Conservation (phyloP, 345 rosid genomes). For the Pistacia integerrima region DNA sequence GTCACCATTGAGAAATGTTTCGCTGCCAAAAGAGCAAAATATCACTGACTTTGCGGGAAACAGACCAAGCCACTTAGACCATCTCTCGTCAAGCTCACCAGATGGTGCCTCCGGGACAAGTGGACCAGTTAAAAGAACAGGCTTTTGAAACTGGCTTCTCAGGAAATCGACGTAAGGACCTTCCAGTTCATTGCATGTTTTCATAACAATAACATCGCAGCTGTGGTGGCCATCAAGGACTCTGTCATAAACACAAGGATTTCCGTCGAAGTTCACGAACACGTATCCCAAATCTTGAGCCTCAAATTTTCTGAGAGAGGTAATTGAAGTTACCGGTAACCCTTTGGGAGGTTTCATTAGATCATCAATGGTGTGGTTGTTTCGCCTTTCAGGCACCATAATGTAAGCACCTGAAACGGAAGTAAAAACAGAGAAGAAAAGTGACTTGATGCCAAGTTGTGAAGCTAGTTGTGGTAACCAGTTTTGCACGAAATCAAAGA, state of each 20-base stretch:
- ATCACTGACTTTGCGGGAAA: constrained; percentile 31
- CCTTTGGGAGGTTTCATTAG: constrained; percentile 28
- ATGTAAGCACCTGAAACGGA: constrained; percentile 21
- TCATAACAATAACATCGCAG: constrained; percentile 23
- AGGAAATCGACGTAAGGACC: constrained; percentile 27
- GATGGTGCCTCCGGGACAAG: constrained; percentile 29
- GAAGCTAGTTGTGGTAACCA: constrained; percentile 29
- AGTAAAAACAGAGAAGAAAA: constrained; percentile 22
- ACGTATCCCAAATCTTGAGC: constrained; percentile 14
- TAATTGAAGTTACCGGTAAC: constrained; percentile 17
- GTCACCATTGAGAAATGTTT: constrained; percentile 29
- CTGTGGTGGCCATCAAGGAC: not conserved
- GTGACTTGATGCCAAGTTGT: constrained; percentile 23
- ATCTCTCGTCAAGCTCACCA: constrained; percentile 32
- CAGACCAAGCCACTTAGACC: constrained; percentile 33
- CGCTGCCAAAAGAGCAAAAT: constrained; percentile 40
- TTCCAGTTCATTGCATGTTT: constrained; percentile 34
- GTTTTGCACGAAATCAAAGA: constrained; percentile 20
- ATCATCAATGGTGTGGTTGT: constrained; percentile 1
- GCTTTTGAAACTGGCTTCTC: constrained; percentile 25
- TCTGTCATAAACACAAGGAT: constrained; percentile 10
- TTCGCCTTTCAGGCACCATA: constrained; percentile 23
- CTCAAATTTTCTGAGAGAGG: constrained; percentile 19
- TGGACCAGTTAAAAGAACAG: constrained; percentile 32
- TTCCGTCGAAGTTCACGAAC: constrained; percentile 23